These are phyloP conservation scores for Rhizopogon vinicolor DNA, from an alignment of 768 basidiomycete genomes.

Conservation along the genomic window DNA sequence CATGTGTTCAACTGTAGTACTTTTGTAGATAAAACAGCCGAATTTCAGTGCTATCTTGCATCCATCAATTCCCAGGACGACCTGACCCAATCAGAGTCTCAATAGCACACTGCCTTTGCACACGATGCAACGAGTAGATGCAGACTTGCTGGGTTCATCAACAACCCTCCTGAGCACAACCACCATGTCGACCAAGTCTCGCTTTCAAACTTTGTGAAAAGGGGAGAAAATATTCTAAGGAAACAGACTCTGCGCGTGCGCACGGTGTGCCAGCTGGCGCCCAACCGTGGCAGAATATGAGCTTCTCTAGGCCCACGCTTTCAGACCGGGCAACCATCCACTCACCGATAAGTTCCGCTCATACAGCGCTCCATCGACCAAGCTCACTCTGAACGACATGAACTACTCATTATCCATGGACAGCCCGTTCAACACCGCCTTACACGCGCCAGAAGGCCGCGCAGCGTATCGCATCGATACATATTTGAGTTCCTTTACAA, in stretches of 20 bases:
- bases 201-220: neutral
- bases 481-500: slow-evolving; percentile 6
- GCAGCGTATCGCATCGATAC: slow-evolving; percentile 26
- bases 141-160: slow-evolving; percentile 8
- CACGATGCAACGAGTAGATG: slow-evolving; percentile 10
- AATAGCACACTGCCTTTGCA: slow-evolving; percentile 25
- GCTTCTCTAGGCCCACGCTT: slow-evolving; percentile 25
- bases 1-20: too few species aligned
- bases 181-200: neutral
- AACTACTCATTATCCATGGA: slow-evolving; percentile 28
- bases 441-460: slow-evolving; percentile 25
- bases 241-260: slow-evolving; percentile 3
- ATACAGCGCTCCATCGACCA: slow-evolving; percentile 5
- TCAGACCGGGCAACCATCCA: slow-evolving; percentile 10
- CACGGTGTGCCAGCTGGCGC: slow-evolving; percentile 14
- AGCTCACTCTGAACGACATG: slow-evolving; percentile 10
- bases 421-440: slow-evolving; percentile 27
- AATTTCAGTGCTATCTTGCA: neutral
- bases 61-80: neutral
- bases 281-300: slow-evolving; percentile 28
- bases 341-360: slow-evolving; percentile 6
- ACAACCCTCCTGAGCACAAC: neutral
- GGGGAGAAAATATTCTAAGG: neutral
- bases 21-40: neutral
- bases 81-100: slow-evolving; percentile 17